These are phyloP conservation scores for Pycnococcus provasolii DNA, from an alignment of 139 green algal genomes.

Conservation along the genomic window DNA sequence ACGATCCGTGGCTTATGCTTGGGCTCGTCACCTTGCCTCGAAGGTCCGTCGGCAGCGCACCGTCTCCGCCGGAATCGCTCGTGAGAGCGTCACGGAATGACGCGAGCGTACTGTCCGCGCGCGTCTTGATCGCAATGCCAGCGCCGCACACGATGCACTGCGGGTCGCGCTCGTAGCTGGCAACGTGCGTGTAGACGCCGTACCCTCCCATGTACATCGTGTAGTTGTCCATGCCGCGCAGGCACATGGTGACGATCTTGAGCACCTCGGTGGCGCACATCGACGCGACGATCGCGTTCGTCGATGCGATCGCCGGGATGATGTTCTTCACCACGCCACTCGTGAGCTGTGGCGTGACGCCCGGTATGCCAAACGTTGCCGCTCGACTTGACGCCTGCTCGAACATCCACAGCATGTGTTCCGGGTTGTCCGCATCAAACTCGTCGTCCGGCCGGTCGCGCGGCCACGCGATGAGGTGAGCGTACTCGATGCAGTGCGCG, in stretches of 20 bases:
- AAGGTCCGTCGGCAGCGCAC: no score
- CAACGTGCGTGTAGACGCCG: slow-evolving; percentile 89
- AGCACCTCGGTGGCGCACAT: slow-evolving; percentile 83
- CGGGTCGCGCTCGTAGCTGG: slow-evolving; percentile 75
- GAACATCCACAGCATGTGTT: slow-evolving; percentile 95
- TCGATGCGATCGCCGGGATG: slow-evolving; percentile 96
- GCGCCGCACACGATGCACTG: slow-evolving; percentile 77
- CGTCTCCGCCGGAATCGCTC: no score
- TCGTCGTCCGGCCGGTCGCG: slow-evolving; percentile 29
- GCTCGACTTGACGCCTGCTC: slow-evolving; percentile 58
- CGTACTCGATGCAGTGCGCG: slow-evolving; percentile 98
- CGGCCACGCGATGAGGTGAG: slow-evolving; percentile 87
- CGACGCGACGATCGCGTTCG: slow-evolving; percentile 91
- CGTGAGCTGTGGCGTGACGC: slow-evolving; percentile 37
- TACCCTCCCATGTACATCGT: slow-evolving; percentile 94
- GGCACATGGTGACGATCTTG: slow-evolving; percentile 86
- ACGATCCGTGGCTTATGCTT: no score
- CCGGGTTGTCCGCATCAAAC: slow-evolving; percentile 87
- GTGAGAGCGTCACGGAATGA: no score
- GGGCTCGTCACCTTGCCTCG: no score
- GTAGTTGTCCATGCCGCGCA: slow-evolving; percentile 77
- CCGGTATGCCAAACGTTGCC: slow-evolving; percentile 59
- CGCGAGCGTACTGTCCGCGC: slow-evolving; percentile 16
- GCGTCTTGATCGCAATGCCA: slow-evolving; percentile 59
- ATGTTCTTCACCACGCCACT: slow-evolving; percentile 97